phyloP scores from a whole-genome alignment of 176 grass and related monocot species.

The Carex pumila region DNA sequence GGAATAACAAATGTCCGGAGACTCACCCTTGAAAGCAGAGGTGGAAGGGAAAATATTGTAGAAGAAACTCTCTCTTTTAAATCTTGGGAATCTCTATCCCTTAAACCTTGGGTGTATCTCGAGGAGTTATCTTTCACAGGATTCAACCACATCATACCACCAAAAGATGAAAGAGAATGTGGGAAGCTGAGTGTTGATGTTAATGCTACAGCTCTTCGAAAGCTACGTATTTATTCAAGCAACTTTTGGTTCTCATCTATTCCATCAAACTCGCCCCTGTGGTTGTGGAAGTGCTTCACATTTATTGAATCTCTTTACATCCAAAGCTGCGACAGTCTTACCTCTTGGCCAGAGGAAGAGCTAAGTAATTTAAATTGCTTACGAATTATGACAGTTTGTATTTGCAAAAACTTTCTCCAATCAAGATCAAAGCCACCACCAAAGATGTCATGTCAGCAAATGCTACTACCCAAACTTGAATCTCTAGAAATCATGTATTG shows the following conservation, averaged over 20 bases:
- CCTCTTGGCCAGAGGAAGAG: not conserved
- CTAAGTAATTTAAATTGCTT: not conserved
- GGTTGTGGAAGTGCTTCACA: not conserved
- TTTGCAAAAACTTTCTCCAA: not conserved
- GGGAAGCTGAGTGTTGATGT: not conserved
- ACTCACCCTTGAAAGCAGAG: too few relatives aligned
- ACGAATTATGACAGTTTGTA: fast-evolving
- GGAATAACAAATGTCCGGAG: too few relatives aligned
- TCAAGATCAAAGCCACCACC: not conserved
- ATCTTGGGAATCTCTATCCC: not conserved
- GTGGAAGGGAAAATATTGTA: not conserved
- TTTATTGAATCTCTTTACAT: not conserved
- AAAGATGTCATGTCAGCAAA: not conserved
- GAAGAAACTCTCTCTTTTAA: not conserved
- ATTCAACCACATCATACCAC: not conserved
- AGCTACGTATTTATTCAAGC: not conserved
- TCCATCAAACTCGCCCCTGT: not conserved
- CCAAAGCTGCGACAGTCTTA: not conserved
- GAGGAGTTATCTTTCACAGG: not conserved
- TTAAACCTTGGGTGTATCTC: not conserved
- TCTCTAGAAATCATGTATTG: fast-evolving
- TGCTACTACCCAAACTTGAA: not conserved
- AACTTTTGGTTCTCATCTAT: not conserved
- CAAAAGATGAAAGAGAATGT: not conserved
- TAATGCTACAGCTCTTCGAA: not conserved